A percentile compares a stretch with the other conserved stretches of the same genome.
Conservation (phyloP, 768 basidiomycete genomes). For the Xerocomus potaroensis region DNA sequence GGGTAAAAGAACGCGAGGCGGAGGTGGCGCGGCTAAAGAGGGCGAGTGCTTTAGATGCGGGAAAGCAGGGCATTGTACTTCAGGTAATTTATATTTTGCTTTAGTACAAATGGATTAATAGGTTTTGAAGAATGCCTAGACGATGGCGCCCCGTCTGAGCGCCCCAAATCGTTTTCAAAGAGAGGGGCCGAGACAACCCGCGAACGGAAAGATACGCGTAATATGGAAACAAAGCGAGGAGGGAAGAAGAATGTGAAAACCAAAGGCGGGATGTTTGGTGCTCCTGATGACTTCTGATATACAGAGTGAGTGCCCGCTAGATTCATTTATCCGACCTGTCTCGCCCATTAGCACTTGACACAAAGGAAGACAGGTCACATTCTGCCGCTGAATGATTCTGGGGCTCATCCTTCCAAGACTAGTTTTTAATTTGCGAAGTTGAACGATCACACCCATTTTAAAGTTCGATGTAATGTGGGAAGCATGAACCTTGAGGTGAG, state of each 20-base stretch:
- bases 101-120: not conserved
- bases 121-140: conserved; percentile 22
- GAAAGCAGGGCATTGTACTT: conserved; percentile 57
- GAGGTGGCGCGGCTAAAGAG: conserved; percentile 3
- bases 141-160: conserved; percentile 24
- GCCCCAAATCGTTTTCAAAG: conserved; percentile 21
- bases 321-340: not conserved
- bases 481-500: no score
- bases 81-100: conserved; percentile 33
- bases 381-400: no score
- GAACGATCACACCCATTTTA: not conserved
- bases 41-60: conserved; percentile 52
- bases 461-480: not conserved
- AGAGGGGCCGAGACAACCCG: conserved; percentile 25
- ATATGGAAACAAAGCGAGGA: conserved; percentile 21
- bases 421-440: not conserved
- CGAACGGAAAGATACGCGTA: conserved; percentile 18
- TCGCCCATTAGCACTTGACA: not conserved
- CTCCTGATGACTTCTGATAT: conserved; percentile 28
- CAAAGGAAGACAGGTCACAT: not conserved
- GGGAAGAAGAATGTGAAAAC: conserved; percentile 28
- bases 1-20: conserved; percentile 1
- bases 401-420: not conserved
- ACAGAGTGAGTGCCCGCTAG: not conserved
- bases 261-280: conserved; percentile 32